phyloP scores from a whole-genome alignment of 2,329 filamentous ascomycete species.

The Coleophoma crateriformis region DNA sequence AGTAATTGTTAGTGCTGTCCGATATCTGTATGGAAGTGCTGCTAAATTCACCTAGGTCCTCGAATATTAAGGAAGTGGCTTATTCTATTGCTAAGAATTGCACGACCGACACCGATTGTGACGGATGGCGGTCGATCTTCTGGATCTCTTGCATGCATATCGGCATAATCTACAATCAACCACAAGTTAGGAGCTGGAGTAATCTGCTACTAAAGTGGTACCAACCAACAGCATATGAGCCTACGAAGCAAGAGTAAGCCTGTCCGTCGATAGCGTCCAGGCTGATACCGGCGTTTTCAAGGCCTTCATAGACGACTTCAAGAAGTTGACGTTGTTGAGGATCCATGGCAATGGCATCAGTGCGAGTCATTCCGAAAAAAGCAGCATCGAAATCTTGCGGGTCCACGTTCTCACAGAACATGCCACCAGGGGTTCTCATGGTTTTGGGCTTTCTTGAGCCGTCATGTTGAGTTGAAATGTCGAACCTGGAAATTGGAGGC shows the following conservation, averaged over 20 bases:
- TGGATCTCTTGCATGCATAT: slow-evolving; percentile 11
- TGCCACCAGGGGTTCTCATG: slow-evolving; percentile 68
- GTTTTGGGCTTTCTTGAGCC: slow-evolving; percentile 57
- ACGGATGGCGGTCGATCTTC: slow-evolving; percentile 6
- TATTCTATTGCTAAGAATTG: slow-evolving; percentile 42
- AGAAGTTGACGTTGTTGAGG: slow-evolving; percentile 36
- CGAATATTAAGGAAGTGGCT: slow-evolving; percentile 50
- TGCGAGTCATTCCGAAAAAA: slow-evolving; percentile 32
- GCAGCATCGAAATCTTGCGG: slow-evolving; percentile 30
- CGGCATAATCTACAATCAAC: slow-evolving; percentile 6
- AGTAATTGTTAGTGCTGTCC: background rate
- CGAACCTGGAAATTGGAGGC: slow-evolving; percentile 61
- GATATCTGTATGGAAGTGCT: too few relatives aligned
- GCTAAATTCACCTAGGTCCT: slow-evolving; percentile 36
- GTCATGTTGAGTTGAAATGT: slow-evolving; percentile 63
- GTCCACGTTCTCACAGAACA: slow-evolving; percentile 40
- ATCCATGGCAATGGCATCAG: slow-evolving; percentile 31
- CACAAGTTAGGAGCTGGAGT: slow-evolving; percentile 8
- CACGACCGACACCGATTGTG: slow-evolving; percentile 5
- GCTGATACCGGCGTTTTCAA: slow-evolving; percentile 26
- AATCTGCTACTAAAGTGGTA: slow-evolving; percentile 14
- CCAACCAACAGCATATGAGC: slow-evolving; percentile 18
- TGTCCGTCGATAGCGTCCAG: slow-evolving; percentile 8
- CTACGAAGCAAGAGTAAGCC: slow-evolving; percentile 8
- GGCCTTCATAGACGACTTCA: slow-evolving; percentile 59